Conservation (phyloP, 306 rosid species). For the Quercus wislizeni region DNA sequence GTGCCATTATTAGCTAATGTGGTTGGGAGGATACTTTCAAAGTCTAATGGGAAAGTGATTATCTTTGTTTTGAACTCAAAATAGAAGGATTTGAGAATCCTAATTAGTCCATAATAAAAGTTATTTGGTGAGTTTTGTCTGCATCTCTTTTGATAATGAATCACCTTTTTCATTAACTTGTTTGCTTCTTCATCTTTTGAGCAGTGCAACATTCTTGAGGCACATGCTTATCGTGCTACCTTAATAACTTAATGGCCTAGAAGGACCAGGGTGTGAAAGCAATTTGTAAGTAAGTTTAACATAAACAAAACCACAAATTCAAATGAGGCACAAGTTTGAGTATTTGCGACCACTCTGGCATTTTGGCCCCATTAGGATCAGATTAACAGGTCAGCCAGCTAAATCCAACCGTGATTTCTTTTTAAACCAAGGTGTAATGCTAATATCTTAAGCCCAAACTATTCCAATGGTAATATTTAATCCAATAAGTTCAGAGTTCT, state of each 20-base stretch:
- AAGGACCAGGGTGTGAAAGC: background rate
- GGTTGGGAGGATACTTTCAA: background rate
- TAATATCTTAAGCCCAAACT: background rate
- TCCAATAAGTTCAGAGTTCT: conserved; percentile 18
- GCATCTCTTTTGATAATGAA: background rate
- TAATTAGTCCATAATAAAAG: background rate
- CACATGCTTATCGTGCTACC: background rate
- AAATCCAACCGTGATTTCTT: conserved; percentile 34
- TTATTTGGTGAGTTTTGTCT: background rate
- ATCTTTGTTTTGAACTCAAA: background rate
- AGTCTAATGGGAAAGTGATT: background rate
- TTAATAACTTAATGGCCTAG: background rate
- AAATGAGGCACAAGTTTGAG: background rate
- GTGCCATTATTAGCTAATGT: no score
- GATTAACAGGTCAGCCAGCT: conserved; percentile 47
- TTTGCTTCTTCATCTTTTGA: background rate
- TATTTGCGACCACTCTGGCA: conserved; percentile 14
- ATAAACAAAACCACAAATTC: background rate
- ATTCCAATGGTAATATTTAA: conserved; percentile 11
- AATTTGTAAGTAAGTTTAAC: background rate
- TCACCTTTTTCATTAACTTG: background rate
- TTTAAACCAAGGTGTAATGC: background rate
- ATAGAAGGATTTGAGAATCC: background rate
- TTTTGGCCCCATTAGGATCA: conserved; percentile 34
- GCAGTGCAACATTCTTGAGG: background rate